Evolutionary conservation across 768 basidiomycete species (phyloP).

Genomic region (Sutorius australiensis): DNA sequence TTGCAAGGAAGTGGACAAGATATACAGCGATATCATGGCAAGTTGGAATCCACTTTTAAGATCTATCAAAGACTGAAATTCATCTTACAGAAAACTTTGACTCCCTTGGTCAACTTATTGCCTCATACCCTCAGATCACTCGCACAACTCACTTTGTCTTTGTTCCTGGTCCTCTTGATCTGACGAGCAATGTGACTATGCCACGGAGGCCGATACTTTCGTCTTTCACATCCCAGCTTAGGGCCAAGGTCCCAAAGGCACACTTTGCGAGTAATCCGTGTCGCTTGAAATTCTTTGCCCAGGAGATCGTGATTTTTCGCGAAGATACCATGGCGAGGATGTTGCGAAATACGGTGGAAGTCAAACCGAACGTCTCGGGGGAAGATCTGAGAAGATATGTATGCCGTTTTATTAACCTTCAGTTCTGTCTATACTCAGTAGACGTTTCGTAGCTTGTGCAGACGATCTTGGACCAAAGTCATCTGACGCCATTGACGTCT

Average conservation of each 20-base stretch:
- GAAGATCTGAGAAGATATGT: constrained; percentile 89
- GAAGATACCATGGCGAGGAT: constrained; percentile 93
- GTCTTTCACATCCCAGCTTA: constrained; percentile 66
- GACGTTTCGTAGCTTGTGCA: constrained; percentile 72
- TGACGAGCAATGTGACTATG: constrained; percentile 73
- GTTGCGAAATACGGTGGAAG: constrained; percentile 86
- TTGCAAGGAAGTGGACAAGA: constrained; percentile 74
- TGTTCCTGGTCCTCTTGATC: constrained; percentile 91
- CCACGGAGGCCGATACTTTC: constrained; percentile 82
- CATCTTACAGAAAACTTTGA: constrained; percentile 78
- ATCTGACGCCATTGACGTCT: constrained; percentile 83
- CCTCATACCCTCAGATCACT: constrained; percentile 73
- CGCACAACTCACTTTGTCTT: constrained; percentile 86
- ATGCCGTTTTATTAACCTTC: constrained; percentile 28
- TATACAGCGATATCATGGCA: constrained; percentile 84
- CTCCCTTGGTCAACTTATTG: constrained; percentile 77
- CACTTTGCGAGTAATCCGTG: constrained; percentile 90
- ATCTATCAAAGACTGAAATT: background rate
- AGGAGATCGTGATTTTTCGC: constrained; percentile 91
- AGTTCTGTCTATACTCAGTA: background rate
- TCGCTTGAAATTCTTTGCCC: constrained; percentile 90
- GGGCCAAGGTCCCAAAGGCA: constrained; percentile 69
- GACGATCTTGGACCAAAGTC: constrained; percentile 91
- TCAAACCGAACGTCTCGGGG: constrained; percentile 75
- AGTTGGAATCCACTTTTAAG: background rate